Conservation (phyloP, 805 yeast species). For the Cyberlindnera suaveolens region DNA sequence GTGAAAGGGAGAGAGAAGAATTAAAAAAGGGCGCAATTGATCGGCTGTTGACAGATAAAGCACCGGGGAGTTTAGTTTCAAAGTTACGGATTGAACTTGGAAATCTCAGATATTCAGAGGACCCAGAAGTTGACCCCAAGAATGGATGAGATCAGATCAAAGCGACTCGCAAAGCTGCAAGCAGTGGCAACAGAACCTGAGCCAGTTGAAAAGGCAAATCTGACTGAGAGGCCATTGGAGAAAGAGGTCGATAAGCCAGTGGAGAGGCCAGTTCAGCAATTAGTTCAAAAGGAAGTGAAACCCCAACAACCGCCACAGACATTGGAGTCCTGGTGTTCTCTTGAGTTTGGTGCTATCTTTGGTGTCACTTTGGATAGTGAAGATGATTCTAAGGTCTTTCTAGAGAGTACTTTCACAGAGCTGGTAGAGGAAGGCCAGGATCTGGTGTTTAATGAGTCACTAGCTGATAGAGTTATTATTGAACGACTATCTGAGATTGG, state of each 20-base stretch:
- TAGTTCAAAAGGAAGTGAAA: too few species aligned
- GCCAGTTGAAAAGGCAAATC: constrained; percentile 1
- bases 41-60: too few species aligned
- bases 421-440: constrained; percentile 18
- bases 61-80: too few species aligned
- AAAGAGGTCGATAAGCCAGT: background rate
- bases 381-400: constrained; percentile 6
- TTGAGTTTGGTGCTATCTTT: constrained; percentile 12
- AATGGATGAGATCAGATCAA: constrained; percentile 33
- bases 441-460: constrained; percentile 10
- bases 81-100: too few species aligned
- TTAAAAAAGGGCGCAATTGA: too few species aligned
- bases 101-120: too few species aligned
- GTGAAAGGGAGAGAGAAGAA: too few species aligned
- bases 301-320: background rate
- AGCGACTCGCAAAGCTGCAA: constrained; percentile 22
- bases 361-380: constrained; percentile 19
- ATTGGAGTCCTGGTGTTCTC: constrained; percentile 8
- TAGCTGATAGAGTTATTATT: constrained; percentile 45
- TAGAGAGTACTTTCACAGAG: constrained; percentile 20
- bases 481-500: constrained; percentile 54
- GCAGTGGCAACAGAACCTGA: background rate
- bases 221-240: background rate
- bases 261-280: too few species aligned
- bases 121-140: background rate